Evolutionary conservation across 2,329 filamentous ascomycete genomes (phyloP).

Genomic region (Hymenoscyphus repandus): DNA sequence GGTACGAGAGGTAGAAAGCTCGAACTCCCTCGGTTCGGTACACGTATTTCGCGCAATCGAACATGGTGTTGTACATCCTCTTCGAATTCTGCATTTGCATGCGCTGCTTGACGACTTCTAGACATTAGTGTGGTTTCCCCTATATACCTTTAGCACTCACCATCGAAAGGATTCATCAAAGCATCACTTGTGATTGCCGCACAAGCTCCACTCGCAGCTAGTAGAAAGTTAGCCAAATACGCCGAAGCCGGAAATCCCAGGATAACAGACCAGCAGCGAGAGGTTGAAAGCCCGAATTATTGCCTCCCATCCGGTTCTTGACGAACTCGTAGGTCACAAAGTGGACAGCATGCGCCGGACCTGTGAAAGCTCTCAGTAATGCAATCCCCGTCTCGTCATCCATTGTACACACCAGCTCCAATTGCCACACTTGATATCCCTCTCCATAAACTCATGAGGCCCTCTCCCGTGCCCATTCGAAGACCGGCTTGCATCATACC

Average conservation of each 20-base stretch:
- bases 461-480: conserved; percentile 86
- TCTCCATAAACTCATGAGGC: conserved; percentile 87
- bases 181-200: conserved; percentile 97
- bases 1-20: conserved; percentile 98
- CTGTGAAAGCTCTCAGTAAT: conserved; percentile 42
- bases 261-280: conserved; percentile 72
- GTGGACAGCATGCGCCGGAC: conserved; percentile 94
- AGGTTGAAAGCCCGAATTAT: conserved; percentile 84
- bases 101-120: conserved; percentile 91
- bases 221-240: conserved; percentile 32
- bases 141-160: conserved; percentile 41
- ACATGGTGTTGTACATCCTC: conserved; percentile 75
- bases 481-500: conserved; percentile 89
- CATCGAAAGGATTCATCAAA: conserved; percentile 98
- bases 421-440: conserved; percentile 95
- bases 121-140: conserved; percentile 15
- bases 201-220: conserved; percentile 87
- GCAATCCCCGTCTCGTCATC: neutral
- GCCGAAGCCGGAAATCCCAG: neutral
- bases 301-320: conserved; percentile 93
- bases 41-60: conserved; percentile 81
- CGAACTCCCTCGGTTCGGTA: conserved; percentile 82
- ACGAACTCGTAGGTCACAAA: conserved; percentile 98
- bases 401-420: conserved; percentile 68
- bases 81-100: conserved; percentile 98